Evolutionary conservation across 2,329 filamentous ascomycete genomes (phyloP).

Genomic region (Talaromyces sp.): DNA sequence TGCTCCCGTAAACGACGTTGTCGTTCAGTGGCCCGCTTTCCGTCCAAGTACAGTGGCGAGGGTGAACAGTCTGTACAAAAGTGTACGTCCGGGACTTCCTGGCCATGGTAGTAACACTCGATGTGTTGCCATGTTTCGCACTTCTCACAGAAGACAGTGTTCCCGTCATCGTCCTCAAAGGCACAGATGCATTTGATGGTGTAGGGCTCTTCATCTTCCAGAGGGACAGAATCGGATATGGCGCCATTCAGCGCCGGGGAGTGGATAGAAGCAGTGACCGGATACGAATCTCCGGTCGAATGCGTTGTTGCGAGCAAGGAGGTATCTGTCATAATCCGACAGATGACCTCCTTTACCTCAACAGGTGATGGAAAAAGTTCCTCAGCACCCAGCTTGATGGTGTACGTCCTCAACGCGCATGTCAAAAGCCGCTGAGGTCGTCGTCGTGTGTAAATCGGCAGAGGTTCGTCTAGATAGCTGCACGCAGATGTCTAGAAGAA

Average conservation of each 20-base stretch:
- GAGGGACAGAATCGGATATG: constrained; percentile 39
- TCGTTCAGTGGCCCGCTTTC: constrained; percentile 69
- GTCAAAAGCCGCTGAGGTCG: constrained; percentile 18
- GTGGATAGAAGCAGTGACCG: constrained; percentile 45
- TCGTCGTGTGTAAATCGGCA: not conserved
- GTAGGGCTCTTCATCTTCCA: constrained; percentile 56
- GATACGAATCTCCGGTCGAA: constrained; percentile 44
- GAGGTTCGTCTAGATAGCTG: not conserved
- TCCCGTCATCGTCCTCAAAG: constrained; percentile 92
- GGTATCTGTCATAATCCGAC: constrained; percentile 55
- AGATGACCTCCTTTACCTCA: constrained; percentile 43
- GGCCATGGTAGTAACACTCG: constrained; percentile 86
- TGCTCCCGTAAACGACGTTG: constrained; percentile 61
- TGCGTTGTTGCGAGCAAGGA: constrained; percentile 49
- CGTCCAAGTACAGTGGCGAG: constrained; percentile 72
- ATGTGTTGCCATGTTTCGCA: constrained; percentile 99
- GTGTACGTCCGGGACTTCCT: constrained; percentile 72
- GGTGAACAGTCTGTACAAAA: constrained; percentile 87
- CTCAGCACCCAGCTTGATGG: constrained; percentile 20
- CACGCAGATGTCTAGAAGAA: not conserved
- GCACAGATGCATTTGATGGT: constrained; percentile 98
- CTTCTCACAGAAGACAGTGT: constrained; percentile 91
- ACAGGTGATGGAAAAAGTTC: constrained; percentile 18
- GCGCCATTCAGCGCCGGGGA: constrained; percentile 43
- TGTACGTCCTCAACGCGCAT: constrained; percentile 18